Conservation (phyloP, 164 flowering plant species). For the Chimonanthus praecox region DNA sequence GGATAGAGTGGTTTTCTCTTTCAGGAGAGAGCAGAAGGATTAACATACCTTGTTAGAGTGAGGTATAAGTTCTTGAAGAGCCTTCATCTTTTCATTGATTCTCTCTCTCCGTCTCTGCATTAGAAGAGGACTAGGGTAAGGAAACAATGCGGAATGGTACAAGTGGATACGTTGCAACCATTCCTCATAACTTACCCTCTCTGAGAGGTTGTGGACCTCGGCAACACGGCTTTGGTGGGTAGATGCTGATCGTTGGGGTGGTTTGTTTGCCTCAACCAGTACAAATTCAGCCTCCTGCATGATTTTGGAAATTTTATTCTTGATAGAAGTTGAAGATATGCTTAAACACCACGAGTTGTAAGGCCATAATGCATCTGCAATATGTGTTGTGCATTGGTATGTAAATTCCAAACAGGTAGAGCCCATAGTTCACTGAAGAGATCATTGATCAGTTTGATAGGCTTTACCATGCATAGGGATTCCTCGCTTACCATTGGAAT, state of each 20-base stretch:
- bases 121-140: neutral
- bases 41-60: too few relatives aligned
- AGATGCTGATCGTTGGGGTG: slow-evolving; percentile 25
- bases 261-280: slow-evolving; percentile 15
- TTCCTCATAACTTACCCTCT: slow-evolving; percentile 45
- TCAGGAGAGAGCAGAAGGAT: too few relatives aligned
- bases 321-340: neutral
- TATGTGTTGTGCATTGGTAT: too few relatives aligned
- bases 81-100: slow-evolving; percentile 54
- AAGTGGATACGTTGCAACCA: neutral
- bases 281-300: slow-evolving; percentile 19
- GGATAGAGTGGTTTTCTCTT: too few relatives aligned
- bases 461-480: too few relatives aligned
- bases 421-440: too few relatives aligned
- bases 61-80: slow-evolving; percentile 6
- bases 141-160: neutral
- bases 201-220: slow-evolving; percentile 84
- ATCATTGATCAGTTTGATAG: too few relatives aligned
- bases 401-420: too few relatives aligned
- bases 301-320: neutral
- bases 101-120: slow-evolving; percentile 76
- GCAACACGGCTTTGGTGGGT: slow-evolving; percentile 76
- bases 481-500: too few relatives aligned
- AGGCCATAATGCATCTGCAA: too few relatives aligned
- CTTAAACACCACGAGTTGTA: too few relatives aligned